A percentile compares a stretch with the other conserved stretches of the same genome.
Evolutionary conservation across 345 rosid genomes (phyloP).

Genomic region (Raphanus sativus): DNA sequence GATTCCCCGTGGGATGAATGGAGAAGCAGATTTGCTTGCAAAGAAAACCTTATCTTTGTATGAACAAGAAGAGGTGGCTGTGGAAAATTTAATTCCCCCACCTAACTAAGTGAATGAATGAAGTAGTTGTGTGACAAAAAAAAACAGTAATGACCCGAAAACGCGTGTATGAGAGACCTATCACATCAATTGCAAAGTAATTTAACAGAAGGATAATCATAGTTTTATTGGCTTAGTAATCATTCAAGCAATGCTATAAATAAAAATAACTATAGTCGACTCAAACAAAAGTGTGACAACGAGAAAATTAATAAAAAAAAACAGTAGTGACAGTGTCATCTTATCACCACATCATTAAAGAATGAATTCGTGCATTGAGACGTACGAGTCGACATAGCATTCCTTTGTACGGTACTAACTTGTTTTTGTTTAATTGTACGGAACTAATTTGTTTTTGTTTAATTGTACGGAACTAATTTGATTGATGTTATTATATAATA

Average conservation of each 20-base stretch:
- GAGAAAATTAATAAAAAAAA: neutral
- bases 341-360: constrained; percentile 15
- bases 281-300: neutral
- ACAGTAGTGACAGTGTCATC: constrained; percentile 4
- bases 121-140: too few species aligned
- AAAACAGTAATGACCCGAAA: constrained; percentile 27
- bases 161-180: constrained; percentile 32
- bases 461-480: constrained; percentile 18
- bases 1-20: too few species aligned
- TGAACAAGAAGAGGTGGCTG: too few species aligned
- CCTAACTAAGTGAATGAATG: too few species aligned
- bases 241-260: neutral
- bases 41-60: too few species aligned
- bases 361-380: neutral
- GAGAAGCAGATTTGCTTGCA: too few species aligned
- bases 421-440: constrained; percentile 16
- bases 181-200: constrained; percentile 30
- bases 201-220: neutral
- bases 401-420: constrained; percentile 23
- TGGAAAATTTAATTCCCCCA: too few species aligned
- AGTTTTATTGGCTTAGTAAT: neutral
- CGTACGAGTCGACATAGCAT: constrained; percentile 10
- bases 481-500: neutral
- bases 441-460: constrained; percentile 1
- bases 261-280: constrained; percentile 7